These are phyloP conservation scores for Penicillium frequentans DNA, from an alignment of 2,329 filamentous ascomycete genomes.

Conservation along the genomic window DNA sequence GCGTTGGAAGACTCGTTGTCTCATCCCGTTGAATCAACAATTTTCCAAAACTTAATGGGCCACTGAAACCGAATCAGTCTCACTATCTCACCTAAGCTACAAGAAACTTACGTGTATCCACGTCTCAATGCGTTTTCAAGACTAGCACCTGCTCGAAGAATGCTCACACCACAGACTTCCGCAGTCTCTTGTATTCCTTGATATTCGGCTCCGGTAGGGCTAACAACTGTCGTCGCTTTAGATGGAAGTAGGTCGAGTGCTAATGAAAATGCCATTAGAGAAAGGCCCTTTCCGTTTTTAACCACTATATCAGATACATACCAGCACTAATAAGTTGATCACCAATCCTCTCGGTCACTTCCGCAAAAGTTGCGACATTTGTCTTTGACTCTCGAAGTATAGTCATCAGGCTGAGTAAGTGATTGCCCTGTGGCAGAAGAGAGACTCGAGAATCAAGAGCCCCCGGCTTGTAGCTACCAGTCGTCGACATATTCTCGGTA, in stretches of 20 bases:
- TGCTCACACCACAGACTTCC: conserved; percentile 22
- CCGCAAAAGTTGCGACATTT: background rate
- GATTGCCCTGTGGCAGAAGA: conserved; percentile 3
- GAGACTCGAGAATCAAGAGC: background rate
- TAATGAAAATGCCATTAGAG: background rate
- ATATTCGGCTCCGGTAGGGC: conserved; percentile 3
- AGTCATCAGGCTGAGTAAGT: conserved; percentile 5
- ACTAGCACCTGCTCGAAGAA: conserved; percentile 32
- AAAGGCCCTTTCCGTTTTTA: background rate
- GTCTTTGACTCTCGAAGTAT: conserved; percentile 4
- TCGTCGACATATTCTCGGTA: background rate
- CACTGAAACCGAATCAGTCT: conserved; percentile 4
- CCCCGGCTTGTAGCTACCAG: background rate
- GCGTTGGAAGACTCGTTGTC: conserved; percentile 24
- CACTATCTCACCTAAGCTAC: background rate
- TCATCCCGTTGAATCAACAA: conserved; percentile 35
- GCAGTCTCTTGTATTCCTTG: background rate
- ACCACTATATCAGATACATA: background rate
- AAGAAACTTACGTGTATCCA: conserved; percentile 22
- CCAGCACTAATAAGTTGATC: conserved; percentile 8
- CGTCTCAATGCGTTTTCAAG: conserved; percentile 27
- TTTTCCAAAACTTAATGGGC: conserved; percentile 30
- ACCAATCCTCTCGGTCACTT: conserved; percentile 2
- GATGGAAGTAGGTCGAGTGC: conserved; percentile 4
- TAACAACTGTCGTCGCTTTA: background rate